Conservation (phyloP, 257 asterid species). For the Galeopsis tetrahit region DNA sequence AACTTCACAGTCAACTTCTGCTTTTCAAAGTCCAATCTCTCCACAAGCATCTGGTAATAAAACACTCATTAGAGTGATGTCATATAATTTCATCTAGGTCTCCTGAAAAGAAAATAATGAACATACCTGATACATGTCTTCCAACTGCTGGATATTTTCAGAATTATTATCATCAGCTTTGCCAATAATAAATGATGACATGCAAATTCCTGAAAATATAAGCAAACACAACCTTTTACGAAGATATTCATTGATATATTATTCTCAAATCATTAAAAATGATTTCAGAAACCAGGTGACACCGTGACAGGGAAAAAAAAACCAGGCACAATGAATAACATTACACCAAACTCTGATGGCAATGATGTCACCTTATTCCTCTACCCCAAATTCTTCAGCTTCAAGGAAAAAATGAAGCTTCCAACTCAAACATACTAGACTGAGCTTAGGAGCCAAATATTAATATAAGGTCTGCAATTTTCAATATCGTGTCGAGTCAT, state of each 20-base stretch:
- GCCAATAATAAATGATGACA: slow-evolving; percentile 67
- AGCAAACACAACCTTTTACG: slow-evolving; percentile 12
- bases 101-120: slow-evolving; percentile 25
- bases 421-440: background rate
- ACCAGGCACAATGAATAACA: slow-evolving; percentile 6
- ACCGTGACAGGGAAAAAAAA: slow-evolving; percentile 8
- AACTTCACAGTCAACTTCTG: slow-evolving; percentile 47
- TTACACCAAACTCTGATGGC: slow-evolving; percentile 1
- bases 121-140: slow-evolving; percentile 77
- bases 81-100: slow-evolving; percentile 15
- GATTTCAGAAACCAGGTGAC: slow-evolving; percentile 1
- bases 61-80: slow-evolving; percentile 25
- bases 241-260: background rate
- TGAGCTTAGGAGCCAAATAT: background rate
- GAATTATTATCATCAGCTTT: slow-evolving; percentile 46
- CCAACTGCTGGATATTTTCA: slow-evolving; percentile 59
- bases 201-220: slow-evolving; percentile 59
- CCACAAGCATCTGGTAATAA: slow-evolving; percentile 57
- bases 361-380: background rate
- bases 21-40: slow-evolving; percentile 65
- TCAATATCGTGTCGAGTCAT: slow-evolving; percentile 2
- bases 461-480: slow-evolving; percentile 13
- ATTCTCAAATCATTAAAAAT: background rate
- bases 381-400: background rate
- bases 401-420: background rate